These are phyloP conservation scores for Apiospora kogelbergensis DNA, from an alignment of 2,329 filamentous ascomycete genomes.

Conservation along the genomic window DNA sequence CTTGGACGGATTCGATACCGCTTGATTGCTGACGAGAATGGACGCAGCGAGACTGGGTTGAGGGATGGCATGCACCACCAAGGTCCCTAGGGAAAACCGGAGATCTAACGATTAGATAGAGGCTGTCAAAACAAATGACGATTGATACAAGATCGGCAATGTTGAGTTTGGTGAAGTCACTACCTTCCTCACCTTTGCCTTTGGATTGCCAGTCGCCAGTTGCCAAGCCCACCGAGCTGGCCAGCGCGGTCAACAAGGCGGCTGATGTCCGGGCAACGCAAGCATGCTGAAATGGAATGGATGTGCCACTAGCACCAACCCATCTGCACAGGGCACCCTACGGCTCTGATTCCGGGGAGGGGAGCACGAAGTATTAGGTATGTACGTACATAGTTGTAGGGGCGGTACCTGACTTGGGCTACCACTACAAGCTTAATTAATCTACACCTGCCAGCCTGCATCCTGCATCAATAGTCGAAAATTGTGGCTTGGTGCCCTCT, in stretches of 20 bases:
- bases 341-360: neutral
- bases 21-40: neutral
- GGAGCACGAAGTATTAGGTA: neutral
- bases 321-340: neutral
- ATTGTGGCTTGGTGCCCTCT: neutral
- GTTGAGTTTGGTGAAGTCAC: too few species aligned
- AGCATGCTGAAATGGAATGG: neutral
- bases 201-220: too few species aligned
- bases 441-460: neutral
- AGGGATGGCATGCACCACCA: neutral
- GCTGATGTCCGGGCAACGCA: too few species aligned
- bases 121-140: too few species aligned
- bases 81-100: neutral
- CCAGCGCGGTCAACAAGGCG: too few species aligned
- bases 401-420: neutral
- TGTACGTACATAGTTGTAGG: too few species aligned
- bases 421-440: neutral
- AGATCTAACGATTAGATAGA: neutral
- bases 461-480: neutral
- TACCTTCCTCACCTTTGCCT: too few species aligned
- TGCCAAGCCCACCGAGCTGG: too few species aligned
- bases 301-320: neutral
- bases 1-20: neutral
- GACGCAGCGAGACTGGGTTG: neutral
- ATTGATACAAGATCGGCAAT: too few species aligned